A percentile compares a stretch with the other conserved stretches of the same genome.
Conservation (phyloP, 2,329 filamentous ascomycete species). For the Paraphaeosphaeria minitans region DNA sequence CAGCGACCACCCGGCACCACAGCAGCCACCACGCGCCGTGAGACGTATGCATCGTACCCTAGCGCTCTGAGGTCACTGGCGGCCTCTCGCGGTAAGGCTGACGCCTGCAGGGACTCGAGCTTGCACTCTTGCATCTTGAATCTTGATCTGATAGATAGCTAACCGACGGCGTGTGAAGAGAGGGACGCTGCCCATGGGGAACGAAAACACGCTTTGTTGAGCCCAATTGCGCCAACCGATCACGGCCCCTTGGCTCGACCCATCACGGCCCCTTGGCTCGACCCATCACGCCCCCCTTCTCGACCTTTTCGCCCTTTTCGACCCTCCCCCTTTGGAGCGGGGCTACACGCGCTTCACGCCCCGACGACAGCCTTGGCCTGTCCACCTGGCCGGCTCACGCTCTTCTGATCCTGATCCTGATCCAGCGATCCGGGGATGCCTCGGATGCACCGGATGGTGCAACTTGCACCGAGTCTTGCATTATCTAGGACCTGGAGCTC, state of each 20-base stretch:
- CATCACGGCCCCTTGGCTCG: too few relatives aligned
- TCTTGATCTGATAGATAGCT: constrained; percentile 13
- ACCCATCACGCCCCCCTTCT: too few relatives aligned
- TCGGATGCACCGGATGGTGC: constrained; percentile 1
- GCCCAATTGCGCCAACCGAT: background rate
- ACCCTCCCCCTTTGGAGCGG: background rate
- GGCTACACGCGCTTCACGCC: background rate
- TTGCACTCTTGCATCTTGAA: too few relatives aligned
- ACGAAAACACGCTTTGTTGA: background rate
- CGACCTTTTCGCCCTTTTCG: too few relatives aligned
- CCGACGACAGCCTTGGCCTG: constrained; percentile 8
- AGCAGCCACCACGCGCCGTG: constrained; percentile 23
- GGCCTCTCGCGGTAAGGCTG: constrained; percentile 15
- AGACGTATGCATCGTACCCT: constrained; percentile 22
- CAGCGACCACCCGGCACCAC: constrained; percentile 10
- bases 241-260: background rate
- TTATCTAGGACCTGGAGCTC: background rate
- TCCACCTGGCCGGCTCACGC: background rate
- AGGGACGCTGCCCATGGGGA: background rate
- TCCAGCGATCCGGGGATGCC: constrained; percentile 5
- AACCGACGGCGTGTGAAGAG: background rate
- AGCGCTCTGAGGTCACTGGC: constrained; percentile 22
- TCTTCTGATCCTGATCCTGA: background rate
- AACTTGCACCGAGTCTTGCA: background rate
- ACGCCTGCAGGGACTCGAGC: constrained; percentile 1